Percentiles rank a stretch among this genome's conserved stretches.
These are phyloP conservation scores for Citrus mangshanensis DNA, from an alignment of 345 rosid genomes.

Conservation along the genomic window DNA sequence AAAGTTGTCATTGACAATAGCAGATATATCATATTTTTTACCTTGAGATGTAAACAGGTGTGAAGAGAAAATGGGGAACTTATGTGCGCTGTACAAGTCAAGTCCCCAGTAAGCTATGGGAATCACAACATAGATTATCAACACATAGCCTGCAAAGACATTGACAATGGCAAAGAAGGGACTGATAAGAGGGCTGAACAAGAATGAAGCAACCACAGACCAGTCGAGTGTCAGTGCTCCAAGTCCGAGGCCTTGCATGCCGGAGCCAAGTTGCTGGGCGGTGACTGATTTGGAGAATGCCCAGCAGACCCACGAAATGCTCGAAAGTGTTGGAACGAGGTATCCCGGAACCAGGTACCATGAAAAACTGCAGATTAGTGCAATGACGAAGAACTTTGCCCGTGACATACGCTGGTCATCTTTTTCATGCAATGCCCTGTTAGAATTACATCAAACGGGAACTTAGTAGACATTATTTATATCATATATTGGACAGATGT, in stretches of 20 bases:
- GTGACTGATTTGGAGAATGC: slow-evolving; percentile 72
- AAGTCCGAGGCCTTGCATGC: slow-evolving; percentile 78
- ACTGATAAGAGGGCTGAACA: slow-evolving; percentile 74
- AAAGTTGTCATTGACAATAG: slow-evolving; percentile 71
- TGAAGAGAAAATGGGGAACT: slow-evolving; percentile 80
- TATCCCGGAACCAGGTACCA: slow-evolving; percentile 81
- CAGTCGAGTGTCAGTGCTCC: slow-evolving; percentile 88
- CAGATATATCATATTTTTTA: slow-evolving; percentile 47
- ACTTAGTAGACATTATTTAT: background rate
- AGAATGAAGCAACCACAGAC: slow-evolving; percentile 75
- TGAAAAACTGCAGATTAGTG: slow-evolving; percentile 62
- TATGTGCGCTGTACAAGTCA: slow-evolving; percentile 49
- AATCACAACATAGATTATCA: slow-evolving; percentile 56
- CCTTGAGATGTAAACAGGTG: slow-evolving; percentile 74
- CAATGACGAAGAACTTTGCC: slow-evolving; percentile 82
- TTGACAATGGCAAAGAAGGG: slow-evolving; percentile 90
- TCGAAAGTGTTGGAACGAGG: slow-evolving; percentile 73
- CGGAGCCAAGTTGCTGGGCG: slow-evolving; percentile 87
- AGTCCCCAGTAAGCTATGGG: slow-evolving; percentile 79
- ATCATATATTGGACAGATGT: too few relatives aligned
- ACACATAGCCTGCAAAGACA: slow-evolving; percentile 49
- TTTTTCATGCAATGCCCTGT: slow-evolving; percentile 88
- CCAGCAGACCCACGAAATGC: slow-evolving; percentile 92
- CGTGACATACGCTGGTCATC: slow-evolving; percentile 65
- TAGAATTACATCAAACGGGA: background rate